Conservation (phyloP, 1,139 yeast species). For the Pneumocystis jirovecii region DNA sequence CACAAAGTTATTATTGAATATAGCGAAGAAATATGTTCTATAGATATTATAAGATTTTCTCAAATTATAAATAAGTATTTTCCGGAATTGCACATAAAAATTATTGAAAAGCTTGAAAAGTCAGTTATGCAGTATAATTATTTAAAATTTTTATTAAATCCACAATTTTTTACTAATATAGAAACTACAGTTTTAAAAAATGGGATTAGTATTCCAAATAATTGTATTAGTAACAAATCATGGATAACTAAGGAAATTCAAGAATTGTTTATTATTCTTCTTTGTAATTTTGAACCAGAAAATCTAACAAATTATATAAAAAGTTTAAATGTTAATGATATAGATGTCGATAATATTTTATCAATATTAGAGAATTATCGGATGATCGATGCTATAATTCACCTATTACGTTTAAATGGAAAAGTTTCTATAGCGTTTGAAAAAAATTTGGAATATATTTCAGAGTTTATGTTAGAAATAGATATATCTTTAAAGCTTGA, state of each 20-base stretch:
- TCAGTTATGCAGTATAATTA: slow-evolving; percentile 16
- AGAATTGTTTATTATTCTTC: background rate
- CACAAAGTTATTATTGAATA: slow-evolving; percentile 10
- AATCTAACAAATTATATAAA: background rate
- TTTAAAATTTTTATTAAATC: slow-evolving; percentile 16
- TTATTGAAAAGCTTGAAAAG: slow-evolving; percentile 9
- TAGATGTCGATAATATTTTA: background rate
- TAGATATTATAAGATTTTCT: slow-evolving; percentile 14
- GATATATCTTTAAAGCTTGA: background rate
- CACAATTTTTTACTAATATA: background rate
- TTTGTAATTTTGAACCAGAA: background rate
- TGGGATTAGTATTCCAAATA: background rate
- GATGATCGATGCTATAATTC: background rate
- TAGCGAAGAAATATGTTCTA: slow-evolving; percentile 12
- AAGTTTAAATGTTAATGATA: background rate
- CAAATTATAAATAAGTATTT: slow-evolving; percentile 18
- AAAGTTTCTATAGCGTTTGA: background rate
- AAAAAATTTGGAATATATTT: background rate
- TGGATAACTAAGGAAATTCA: background rate
- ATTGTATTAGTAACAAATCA: background rate
- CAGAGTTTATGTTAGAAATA: background rate
- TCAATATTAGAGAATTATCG: background rate
- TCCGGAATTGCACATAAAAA: slow-evolving; percentile 18
- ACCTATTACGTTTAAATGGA: background rate
- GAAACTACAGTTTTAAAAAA: background rate